A percentile compares a stretch with the other conserved stretches of the same genome.
phyloP scores from a whole-genome alignment of 2,329 filamentous ascomycete species.

The Hirsutella thompsonii region DNA sequence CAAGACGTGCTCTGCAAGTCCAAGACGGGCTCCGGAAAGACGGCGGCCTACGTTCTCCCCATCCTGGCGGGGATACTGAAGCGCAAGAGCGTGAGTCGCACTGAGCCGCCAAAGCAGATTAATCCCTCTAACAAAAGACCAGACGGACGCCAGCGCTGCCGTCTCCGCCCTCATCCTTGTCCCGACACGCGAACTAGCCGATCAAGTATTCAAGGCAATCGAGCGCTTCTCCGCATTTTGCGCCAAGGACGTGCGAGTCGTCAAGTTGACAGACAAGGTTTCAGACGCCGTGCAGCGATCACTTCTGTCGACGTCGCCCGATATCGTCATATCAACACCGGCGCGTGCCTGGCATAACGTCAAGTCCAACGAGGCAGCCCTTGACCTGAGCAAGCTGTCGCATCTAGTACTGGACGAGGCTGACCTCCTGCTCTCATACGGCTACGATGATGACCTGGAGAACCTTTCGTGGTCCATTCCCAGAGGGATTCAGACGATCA shows the following conservation, averaged over 20 bases:
- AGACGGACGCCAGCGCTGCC: slow-evolving; percentile 36
- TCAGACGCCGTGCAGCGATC: slow-evolving; percentile 81
- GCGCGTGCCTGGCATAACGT: slow-evolving; percentile 70
- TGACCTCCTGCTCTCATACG: slow-evolving; percentile 85
- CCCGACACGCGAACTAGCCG: slow-evolving; percentile 85
- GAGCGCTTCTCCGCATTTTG: slow-evolving; percentile 71
- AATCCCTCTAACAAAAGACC: slow-evolving; percentile 6
- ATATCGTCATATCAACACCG: slow-evolving; percentile 85
- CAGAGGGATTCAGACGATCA: slow-evolving; percentile 74
- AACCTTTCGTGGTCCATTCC: slow-evolving; percentile 67
- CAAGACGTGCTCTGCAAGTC: slow-evolving; percentile 85
- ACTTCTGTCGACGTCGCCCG: slow-evolving; percentile 71
- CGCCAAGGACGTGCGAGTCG: slow-evolving; percentile 65
- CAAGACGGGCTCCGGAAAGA: slow-evolving; percentile 94
- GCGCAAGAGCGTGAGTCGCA: slow-evolving; percentile 48
- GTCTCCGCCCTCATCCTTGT: slow-evolving; percentile 81
- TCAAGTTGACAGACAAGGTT: slow-evolving; percentile 84
- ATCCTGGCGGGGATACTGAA: slow-evolving; percentile 76
- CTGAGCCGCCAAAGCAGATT: no score
- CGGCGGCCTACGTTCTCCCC: slow-evolving; percentile 86
- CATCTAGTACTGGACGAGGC: slow-evolving; percentile 89
- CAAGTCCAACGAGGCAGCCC: slow-evolving; percentile 45
- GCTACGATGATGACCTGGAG: slow-evolving; percentile 82
- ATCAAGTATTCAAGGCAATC: slow-evolving; percentile 74
- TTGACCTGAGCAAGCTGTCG: slow-evolving; percentile 58